Conservation (phyloP, 1,139 yeast genomes). For the Meyerozyma smithsonii region DNA sequence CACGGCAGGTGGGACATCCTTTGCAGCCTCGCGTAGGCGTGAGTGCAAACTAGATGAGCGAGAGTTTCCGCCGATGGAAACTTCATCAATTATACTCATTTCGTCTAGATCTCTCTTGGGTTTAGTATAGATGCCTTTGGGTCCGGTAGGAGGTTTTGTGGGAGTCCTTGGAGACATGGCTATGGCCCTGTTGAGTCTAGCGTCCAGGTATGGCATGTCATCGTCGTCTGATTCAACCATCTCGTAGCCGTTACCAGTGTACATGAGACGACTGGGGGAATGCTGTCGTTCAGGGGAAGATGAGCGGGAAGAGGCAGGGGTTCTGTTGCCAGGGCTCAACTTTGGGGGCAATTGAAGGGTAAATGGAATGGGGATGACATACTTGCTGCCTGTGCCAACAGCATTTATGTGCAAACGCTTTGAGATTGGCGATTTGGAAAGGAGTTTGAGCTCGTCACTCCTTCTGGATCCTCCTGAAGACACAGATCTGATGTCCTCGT, state of each 20-base stretch:
- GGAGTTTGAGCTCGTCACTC: slow-evolving; percentile 24
- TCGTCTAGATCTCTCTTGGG: slow-evolving; percentile 25
- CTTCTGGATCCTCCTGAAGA: slow-evolving; percentile 5
- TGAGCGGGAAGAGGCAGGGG: slow-evolving; percentile 9
- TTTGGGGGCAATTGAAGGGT: slow-evolving; percentile 41
- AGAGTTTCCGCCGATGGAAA: slow-evolving; percentile 26
- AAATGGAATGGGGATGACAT: slow-evolving; percentile 44
- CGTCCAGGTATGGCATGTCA: slow-evolving; percentile 10
- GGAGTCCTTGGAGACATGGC: slow-evolving; percentile 4
- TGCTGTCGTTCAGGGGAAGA: slow-evolving; percentile 14
- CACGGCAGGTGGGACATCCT: not conserved
- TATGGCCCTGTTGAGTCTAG: slow-evolving; percentile 3
- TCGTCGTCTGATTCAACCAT: slow-evolving; percentile 30
- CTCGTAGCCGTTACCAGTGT: slow-evolving; percentile 36
- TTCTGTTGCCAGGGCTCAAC: slow-evolving; percentile 26
- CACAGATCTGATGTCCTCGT: slow-evolving; percentile 3
- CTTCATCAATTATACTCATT: slow-evolving; percentile 43
- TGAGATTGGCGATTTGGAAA: slow-evolving; percentile 35
- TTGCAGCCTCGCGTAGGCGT: not conserved
- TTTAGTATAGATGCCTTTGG: slow-evolving; percentile 12
- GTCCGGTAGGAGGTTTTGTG: slow-evolving; percentile 1
- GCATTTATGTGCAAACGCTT: slow-evolving; percentile 33
- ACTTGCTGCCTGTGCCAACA: slow-evolving; percentile 18
- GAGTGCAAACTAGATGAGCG: slow-evolving; percentile 25
- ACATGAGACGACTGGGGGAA: slow-evolving; percentile 19